These are phyloP conservation scores for Botrytis medusae DNA, from an alignment of 2,329 filamentous ascomycete genomes.

Conservation along the genomic window DNA sequence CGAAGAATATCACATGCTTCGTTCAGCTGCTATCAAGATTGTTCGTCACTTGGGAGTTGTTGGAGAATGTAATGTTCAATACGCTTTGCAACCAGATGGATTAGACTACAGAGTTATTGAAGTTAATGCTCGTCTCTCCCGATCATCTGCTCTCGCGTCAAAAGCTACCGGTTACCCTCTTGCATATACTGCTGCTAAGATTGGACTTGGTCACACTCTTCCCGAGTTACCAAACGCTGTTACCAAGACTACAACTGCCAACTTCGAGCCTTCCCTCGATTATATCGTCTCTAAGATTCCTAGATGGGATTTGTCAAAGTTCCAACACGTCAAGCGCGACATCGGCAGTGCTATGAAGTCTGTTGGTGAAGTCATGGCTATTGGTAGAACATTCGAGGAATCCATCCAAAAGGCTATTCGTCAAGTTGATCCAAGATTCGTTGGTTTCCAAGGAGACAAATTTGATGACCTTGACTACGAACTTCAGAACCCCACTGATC, in stretches of 20 bases:
- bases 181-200: conserved; percentile 97
- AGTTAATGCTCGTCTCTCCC: conserved; percentile 96
- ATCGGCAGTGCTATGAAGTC: conserved; percentile 99
- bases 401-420: conserved; percentile 99
- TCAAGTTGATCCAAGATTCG: conserved; percentile 87
- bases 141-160: conserved; percentile 93
- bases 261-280: conserved; percentile 96
- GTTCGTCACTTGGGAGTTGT: conserved; percentile 95
- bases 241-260: conserved; percentile 97
- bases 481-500: conserved; percentile 89
- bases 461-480: conserved; percentile 91
- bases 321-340: conserved; percentile 96
- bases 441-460: conserved; percentile 92
- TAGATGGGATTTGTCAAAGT: conserved; percentile 97
- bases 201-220: conserved; percentile 90
- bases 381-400: conserved; percentile 97
- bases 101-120: conserved; percentile 98
- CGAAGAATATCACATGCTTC: conserved; percentile 99
- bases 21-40: conserved; percentile 96
- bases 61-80: conserved; percentile 98
- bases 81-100: conserved; percentile 92
- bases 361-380: conserved; percentile 98
- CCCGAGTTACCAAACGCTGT: conserved; percentile 97
- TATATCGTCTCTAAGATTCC: conserved; percentile 99
- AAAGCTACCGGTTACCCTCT: conserved; percentile 98